phyloP scores from a whole-genome alignment of 2,329 filamentous ascomycete species.

The Fusarium sp. region DNA sequence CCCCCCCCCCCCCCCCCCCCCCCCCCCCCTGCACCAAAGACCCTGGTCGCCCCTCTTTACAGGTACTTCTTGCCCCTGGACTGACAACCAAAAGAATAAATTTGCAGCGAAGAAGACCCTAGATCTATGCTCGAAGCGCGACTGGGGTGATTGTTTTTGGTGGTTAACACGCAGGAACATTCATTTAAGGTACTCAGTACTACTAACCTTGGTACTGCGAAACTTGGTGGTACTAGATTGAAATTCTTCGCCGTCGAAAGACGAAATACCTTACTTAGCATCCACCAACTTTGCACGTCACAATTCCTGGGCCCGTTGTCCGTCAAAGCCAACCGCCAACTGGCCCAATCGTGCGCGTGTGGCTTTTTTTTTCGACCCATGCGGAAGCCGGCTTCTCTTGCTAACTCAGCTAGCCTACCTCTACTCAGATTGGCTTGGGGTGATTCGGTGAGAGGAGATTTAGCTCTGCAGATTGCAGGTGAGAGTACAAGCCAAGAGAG shows the following conservation, averaged over 20 bases:
- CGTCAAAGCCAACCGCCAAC: slow-evolving; percentile 39
- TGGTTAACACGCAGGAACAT: slow-evolving; percentile 24
- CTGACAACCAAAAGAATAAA: slow-evolving; percentile 3
- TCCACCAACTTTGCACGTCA: slow-evolving; percentile 45
- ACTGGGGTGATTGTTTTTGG: slow-evolving; percentile 26
- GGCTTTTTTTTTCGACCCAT: slow-evolving; percentile 41
- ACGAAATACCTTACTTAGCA: slow-evolving; percentile 36
- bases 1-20: too few relatives aligned
- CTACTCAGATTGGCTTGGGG: slow-evolving; percentile 33
- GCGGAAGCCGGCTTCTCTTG: slow-evolving; percentile 39
- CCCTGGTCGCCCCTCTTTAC: slow-evolving; percentile 37
- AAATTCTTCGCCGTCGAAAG: slow-evolving; percentile 42
- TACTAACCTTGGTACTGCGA: not conserved
- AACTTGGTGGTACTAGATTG: slow-evolving; percentile 14
- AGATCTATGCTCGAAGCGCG: slow-evolving; percentile 23
- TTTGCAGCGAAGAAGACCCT: slow-evolving; percentile 22
- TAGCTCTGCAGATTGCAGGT: slow-evolving; percentile 23
- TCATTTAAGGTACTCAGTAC: not conserved
- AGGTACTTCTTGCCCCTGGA: slow-evolving; percentile 20
- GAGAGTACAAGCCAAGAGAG: slow-evolving; percentile 16
- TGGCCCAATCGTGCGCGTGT: slow-evolving; percentile 35
- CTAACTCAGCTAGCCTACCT: slow-evolving; percentile 32
- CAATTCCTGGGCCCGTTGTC: slow-evolving; percentile 39
- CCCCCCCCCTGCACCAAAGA: slow-evolving; percentile 45
- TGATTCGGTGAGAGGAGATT: slow-evolving; percentile 31